A percentile compares a stretch with the other conserved stretches of the same genome.
These are phyloP conservation scores for Lepiota brunneoincarnata DNA, from an alignment of 768 basidiomycete genomes.

Conservation along the genomic window DNA sequence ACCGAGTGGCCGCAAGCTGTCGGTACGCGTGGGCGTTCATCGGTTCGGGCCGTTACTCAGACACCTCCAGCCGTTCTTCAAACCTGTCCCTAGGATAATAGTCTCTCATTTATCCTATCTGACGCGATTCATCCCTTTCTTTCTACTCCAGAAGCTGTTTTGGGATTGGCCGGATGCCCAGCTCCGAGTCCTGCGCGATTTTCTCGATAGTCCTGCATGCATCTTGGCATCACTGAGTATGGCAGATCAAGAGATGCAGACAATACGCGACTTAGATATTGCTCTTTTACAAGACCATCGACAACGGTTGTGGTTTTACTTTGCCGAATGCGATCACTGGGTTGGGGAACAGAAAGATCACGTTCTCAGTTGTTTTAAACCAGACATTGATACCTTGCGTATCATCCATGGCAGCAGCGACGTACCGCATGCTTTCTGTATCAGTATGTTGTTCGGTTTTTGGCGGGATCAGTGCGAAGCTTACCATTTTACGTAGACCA, in stretches of 20 bases:
- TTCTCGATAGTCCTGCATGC: conserved; percentile 49
- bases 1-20: conserved; percentile 60
- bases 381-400: conserved; percentile 26
- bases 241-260: conserved; percentile 68
- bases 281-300: conserved; percentile 37
- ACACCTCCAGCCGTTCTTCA: conserved; percentile 41
- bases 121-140: conserved; percentile 35
- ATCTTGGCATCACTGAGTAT: conserved; percentile 56
- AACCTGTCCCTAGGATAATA: conserved; percentile 38
- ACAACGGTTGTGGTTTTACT: conserved; percentile 47
- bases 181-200: conserved; percentile 39
- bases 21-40: conserved; percentile 37
- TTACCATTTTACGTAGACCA: conserved; percentile 40
- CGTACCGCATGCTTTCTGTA: conserved; percentile 73
- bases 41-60: not conserved
- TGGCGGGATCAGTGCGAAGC: not conserved
- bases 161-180: conserved; percentile 49
- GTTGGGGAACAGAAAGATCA: conserved; percentile 53
- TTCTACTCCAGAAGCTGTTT: conserved; percentile 41
- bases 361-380: conserved; percentile 40
- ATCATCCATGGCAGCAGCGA: conserved; percentile 43
- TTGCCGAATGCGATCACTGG: conserved; percentile 66
- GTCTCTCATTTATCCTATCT: conserved; percentile 44
- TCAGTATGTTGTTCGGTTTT: conserved; percentile 44
- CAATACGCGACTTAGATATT: conserved; percentile 51